Evolutionary conservation across 2,329 filamentous ascomycete species (phyloP).

Genomic region (Aspergillus felis): DNA sequence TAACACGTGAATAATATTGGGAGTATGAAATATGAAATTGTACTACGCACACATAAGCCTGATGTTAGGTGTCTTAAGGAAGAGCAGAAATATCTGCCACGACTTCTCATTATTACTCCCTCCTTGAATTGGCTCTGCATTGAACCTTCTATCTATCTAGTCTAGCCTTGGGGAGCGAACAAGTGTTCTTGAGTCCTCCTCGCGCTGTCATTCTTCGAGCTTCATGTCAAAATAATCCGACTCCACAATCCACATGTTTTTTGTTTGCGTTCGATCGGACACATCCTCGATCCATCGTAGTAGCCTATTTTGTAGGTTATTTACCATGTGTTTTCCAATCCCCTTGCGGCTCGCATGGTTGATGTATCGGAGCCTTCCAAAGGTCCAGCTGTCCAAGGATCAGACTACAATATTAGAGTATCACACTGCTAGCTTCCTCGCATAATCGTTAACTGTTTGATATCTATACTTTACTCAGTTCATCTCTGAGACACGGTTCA

Average conservation of each 20-base stretch:
- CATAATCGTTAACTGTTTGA: neutral
- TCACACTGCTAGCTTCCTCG: neutral
- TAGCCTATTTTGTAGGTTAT: neutral
- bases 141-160: too few relatives aligned
- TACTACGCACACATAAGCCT: too few relatives aligned
- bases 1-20: too few relatives aligned
- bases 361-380: neutral
- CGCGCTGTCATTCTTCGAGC: neutral
- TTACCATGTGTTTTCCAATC: neutral
- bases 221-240: neutral
- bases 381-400: neutral
- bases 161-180: too few relatives aligned
- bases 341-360: neutral
- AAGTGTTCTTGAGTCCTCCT: too few relatives aligned
- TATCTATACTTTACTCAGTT: neutral
- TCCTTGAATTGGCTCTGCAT: neutral
- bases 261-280: neutral
- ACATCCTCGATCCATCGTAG: neutral
- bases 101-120: too few relatives aligned
- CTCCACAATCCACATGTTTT: neutral
- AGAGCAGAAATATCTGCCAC: too few relatives aligned
- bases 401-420: neutral
- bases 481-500: neutral
- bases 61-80: neutral
- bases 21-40: too few relatives aligned